phyloP scores from a whole-genome alignment of 352 stramenopile species.

The Thalassiosira mediterranea region DNA sequence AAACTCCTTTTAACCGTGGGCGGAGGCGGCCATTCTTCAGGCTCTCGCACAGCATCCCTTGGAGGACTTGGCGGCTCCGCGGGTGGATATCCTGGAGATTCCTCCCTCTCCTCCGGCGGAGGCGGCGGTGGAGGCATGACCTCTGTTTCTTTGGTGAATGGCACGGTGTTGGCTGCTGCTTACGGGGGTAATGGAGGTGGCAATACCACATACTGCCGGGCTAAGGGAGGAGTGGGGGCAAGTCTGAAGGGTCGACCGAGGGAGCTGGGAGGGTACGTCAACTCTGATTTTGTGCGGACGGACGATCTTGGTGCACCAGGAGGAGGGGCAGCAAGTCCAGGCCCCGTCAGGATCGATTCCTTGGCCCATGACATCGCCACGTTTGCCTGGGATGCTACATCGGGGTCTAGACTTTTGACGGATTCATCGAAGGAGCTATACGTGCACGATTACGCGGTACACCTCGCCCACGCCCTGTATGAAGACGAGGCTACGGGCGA shows the following conservation, averaged over 20 bases:
- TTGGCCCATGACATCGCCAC: constrained; percentile 19
- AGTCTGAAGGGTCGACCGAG: not conserved
- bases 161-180: constrained; percentile 16
- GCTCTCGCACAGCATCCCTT: not conserved
- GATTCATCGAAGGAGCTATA: constrained; percentile 30
- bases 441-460: constrained; percentile 20
- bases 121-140: constrained; percentile 32
- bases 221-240: constrained; percentile 14
- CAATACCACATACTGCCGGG: constrained; percentile 22
- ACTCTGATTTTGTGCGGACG: constrained; percentile 11
- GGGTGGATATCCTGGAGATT: constrained; percentile 12
- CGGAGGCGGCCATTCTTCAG: constrained; percentile 4
- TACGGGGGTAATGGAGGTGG: constrained; percentile 30
- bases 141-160: constrained; percentile 15
- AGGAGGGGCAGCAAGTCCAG: not conserved
- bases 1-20: constrained; percentile 16
- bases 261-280: constrained; percentile 12
- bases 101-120: constrained; percentile 10
- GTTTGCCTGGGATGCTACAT: constrained; percentile 27
- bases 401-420: no score
- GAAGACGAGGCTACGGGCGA: not conserved
- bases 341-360: not conserved
- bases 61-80: constrained; percentile 16
- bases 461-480: not conserved
- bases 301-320: not conserved